Evolutionary conservation across 495 filamentous ascomycete genomes (phyloP), one percentile per base, ranked within the genome.

Genomic region (Clohesyomyces aquaticus): DNA sequence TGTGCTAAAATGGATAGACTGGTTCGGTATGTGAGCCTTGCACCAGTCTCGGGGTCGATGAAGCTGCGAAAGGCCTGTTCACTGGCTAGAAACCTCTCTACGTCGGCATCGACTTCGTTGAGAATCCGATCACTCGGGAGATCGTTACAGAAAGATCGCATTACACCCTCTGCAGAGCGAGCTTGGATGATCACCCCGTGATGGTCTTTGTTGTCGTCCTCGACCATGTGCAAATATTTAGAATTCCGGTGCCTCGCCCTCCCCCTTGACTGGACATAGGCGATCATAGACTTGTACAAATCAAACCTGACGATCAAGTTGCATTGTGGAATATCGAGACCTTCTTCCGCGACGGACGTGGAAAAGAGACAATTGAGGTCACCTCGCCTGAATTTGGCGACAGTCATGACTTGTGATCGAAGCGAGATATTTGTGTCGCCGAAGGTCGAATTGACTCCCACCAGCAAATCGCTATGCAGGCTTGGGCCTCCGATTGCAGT

Each of bases 211-310:
- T 96, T 96, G 0, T 77, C 78, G 6, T 65, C 72, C 73, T 97
- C 91, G 8, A 89, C 65, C 88, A 98, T 93, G 70, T 89, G 89
- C 28, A 91, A 82, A 73, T 93, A 98, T 72, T 74, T 85, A 0
- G 93, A 97, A 49, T 87, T 79, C 0, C 75, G 68, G 70, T 89
- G 88, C 10, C 94, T 83, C 45, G 94, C 94, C 65, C 94, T 82
- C n/a, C 94, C 94, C 35, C 92, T 83, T 19, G 93, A 97, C 73
- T 98, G 94, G 18, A 98, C 88, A 73, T 97, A 98, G 71, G 96
- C 91, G 58, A 98, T 98, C 73, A 96, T 79, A 0, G 94, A 96
- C 10, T 83, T 74, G 74, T 92, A 96, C n/a, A 96, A 81, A 73
- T 97, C 88, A 70, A 97, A 98, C 21, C 87, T 82, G 51, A 98